These are phyloP conservation scores for Clonostachys sp. DNA, from an alignment of 2,329 filamentous ascomycete genomes.

Conservation along the genomic window DNA sequence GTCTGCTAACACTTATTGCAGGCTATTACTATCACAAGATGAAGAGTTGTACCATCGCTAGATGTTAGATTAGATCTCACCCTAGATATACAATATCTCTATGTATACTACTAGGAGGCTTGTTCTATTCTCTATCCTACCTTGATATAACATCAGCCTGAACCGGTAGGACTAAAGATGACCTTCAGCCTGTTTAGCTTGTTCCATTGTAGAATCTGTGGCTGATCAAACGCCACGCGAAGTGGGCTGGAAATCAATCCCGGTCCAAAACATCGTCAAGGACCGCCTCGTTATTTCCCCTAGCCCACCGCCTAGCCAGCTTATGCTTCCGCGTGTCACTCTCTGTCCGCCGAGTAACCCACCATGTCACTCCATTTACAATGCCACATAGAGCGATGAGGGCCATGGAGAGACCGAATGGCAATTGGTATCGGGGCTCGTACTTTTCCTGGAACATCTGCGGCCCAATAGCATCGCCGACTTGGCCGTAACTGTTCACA, in stretches of 20 bases:
- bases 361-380: slow-evolving; percentile 36
- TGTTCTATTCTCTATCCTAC: too few relatives aligned
- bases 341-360: slow-evolving; percentile 35
- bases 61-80: too few relatives aligned
- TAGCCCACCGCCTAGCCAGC: slow-evolving; percentile 29
- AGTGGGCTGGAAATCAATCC: slow-evolving; percentile 8
- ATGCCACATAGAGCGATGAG: slow-evolving; percentile 34
- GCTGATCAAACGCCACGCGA: not conserved
- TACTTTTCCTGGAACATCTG: slow-evolving; percentile 39
- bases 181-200: too few relatives aligned
- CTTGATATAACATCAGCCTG: too few relatives aligned
- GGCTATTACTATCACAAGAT: too few relatives aligned
- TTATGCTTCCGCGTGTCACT: slow-evolving; percentile 38
- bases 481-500: slow-evolving; percentile 43
- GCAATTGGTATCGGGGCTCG: slow-evolving; percentile 34
- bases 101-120: too few relatives aligned
- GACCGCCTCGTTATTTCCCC: slow-evolving; percentile 30
- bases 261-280: slow-evolving; percentile 32
- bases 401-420: slow-evolving; percentile 36
- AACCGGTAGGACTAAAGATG: too few relatives aligned
- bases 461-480: slow-evolving; percentile 40
- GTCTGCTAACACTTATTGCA: too few relatives aligned
- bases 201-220: too few relatives aligned
- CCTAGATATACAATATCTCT: too few relatives aligned
- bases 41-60: too few relatives aligned